Base-by-base conservation (phyloP, 352 stramenopile species). In the Lagenidium giganteum region DNA sequence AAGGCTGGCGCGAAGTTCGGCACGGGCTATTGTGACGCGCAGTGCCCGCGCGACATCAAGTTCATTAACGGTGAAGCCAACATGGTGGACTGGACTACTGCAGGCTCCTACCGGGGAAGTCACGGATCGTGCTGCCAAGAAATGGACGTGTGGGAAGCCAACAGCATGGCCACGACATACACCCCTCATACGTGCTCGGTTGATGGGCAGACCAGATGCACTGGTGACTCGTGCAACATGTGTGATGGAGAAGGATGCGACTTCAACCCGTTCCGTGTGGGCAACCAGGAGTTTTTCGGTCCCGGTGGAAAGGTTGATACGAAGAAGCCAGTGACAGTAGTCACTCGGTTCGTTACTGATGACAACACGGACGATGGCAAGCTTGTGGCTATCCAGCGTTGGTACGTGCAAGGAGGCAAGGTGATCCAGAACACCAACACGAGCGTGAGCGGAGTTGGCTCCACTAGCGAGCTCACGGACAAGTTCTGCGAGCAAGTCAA, bases 241-340 rank as follows among this genome's bases (percentile, higher is more conserved):
- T 87, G 78, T 47, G 78, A 90, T 44, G 86, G 85, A 57, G 74
- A 87, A 44, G 78, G 72, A 5, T 90, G 78, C 35, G 71, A 87
- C 46, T 81, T 73, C 35, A 86, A 86, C 33, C 65, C 78, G 8
- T 87, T 70, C 61, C 68, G 78, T 32, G 76, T 90, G 67, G 72
- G 70, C 46, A 73, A 82, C 43, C 41, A 70, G 39, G 70, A 50
- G 4, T 87, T 87, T 56, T 90, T 81, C 54, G 78, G 78, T 0
- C 61, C 51, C 0, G 78, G 78, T 2, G 13, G 56, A 11, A 17
- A 29, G 8, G 58, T 90, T 28, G 75, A 90, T 49, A 64, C 70
- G 27, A 86, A 61, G 23, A 64, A 66, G 32, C 68, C 58, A 31
- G 76, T 90, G 54, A 85, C 74, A 23, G 62, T 90, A 55, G 34